Conservation (phyloP, 345 rosid genomes). For the Citrus cavaleriei region DNA sequence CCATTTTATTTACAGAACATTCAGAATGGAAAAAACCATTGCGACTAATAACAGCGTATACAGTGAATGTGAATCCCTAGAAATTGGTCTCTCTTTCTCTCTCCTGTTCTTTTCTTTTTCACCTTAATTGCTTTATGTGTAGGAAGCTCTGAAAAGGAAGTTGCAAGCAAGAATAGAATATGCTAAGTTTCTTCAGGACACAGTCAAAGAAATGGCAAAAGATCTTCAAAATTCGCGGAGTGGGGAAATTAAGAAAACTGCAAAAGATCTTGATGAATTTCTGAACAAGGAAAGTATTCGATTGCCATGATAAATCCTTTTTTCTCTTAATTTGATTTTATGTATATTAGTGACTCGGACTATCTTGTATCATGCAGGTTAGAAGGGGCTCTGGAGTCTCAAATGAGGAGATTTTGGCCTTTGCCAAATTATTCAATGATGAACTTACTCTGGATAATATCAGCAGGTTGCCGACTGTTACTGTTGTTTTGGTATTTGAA, state of each 20-base stretch:
- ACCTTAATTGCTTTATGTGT: slow-evolving; percentile 7
- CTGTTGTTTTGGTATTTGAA: neutral
- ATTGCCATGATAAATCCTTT: neutral
- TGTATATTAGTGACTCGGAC: neutral
- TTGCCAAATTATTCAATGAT: slow-evolving; percentile 75
- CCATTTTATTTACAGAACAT: neutral
- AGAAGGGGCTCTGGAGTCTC: slow-evolving; percentile 58
- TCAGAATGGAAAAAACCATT: neutral
- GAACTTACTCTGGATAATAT: slow-evolving; percentile 75
- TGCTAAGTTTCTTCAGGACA: slow-evolving; percentile 80
- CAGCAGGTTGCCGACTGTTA: slow-evolving; percentile 45
- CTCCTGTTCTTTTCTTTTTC: neutral
- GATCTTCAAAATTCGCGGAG: slow-evolving; percentile 77
- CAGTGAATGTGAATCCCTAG: neutral
- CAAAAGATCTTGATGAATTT: slow-evolving; percentile 69
- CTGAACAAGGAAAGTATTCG: slow-evolving; percentile 43
- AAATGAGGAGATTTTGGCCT: slow-evolving; percentile 65
- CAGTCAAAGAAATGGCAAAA: slow-evolving; percentile 90
- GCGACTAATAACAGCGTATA: neutral
- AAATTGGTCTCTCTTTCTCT: neutral
- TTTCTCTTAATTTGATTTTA: neutral
- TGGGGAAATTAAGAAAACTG: slow-evolving; percentile 66
- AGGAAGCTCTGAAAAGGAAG: slow-evolving; percentile 77
- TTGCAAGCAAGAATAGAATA: slow-evolving; percentile 66
- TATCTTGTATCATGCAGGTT: slow-evolving; percentile 37